Percentiles rank a stretch among this genome's conserved stretches.
phyloP scores from a whole-genome alignment of 192 early-diverging fungal species.

The Pecoramyces ruminantium region DNA sequence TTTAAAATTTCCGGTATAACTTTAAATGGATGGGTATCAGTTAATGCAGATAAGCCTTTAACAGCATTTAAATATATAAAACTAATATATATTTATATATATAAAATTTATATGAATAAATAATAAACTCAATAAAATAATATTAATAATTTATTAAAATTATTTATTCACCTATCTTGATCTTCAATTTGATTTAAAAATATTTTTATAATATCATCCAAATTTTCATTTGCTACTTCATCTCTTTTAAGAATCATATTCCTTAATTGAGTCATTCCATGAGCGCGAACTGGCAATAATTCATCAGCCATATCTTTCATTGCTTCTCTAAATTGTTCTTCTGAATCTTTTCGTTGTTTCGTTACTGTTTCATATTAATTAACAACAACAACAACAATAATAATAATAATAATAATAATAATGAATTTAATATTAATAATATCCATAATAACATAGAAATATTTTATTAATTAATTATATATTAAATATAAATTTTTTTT shows the following conservation, averaged over 20 bases:
- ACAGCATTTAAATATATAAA: slow-evolving; percentile 89
- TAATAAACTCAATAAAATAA: no score
- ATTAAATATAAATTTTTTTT: no score
- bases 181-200: slow-evolving; percentile 64
- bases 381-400: no score
- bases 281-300: slow-evolving; percentile 70
- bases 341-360: slow-evolving; percentile 14
- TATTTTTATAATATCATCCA: slow-evolving; percentile 49
- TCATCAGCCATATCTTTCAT: slow-evolving; percentile 60
- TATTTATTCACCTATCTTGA: slow-evolving; percentile 44
- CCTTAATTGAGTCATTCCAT: slow-evolving; percentile 66
- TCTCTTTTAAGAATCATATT: slow-evolving; percentile 61
- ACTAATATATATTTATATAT: slow-evolving; percentile 11
- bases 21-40: slow-evolving; percentile 56
- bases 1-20: slow-evolving; percentile 48
- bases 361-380: slow-evolving; percentile 9
- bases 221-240: slow-evolving; percentile 25
- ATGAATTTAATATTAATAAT: slow-evolving; percentile 44
- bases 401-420: slow-evolving; percentile 27
- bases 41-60: slow-evolving; percentile 62
- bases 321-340: slow-evolving; percentile 48
- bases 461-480: neutral
- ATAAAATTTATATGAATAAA: neutral
- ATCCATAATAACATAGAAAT: slow-evolving; percentile 18
- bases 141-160: no score